A percentile compares a stretch with the other conserved stretches of the same genome.
Evolutionary conservation across 352 stramenopile genomes (phyloP).

Genomic region (Phytophthora syringae): DNA sequence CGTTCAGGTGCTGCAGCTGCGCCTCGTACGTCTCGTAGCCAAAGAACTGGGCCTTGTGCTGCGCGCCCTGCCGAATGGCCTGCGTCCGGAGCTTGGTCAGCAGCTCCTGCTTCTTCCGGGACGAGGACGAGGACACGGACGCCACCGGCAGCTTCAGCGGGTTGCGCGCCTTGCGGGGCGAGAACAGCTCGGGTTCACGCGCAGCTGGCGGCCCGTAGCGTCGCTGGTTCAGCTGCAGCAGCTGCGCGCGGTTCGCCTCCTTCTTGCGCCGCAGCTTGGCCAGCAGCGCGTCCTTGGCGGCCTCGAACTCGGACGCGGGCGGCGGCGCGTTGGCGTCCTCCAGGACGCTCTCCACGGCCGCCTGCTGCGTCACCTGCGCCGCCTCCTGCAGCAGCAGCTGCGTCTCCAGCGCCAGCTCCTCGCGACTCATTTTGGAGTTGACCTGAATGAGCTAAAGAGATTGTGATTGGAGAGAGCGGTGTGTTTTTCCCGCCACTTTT

Average conservation of each 20-base stretch:
- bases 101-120: constrained; percentile 71
- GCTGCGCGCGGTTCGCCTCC: constrained; percentile 52
- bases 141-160: constrained; percentile 66
- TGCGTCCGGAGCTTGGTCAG: constrained; percentile 57
- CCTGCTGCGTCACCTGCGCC: constrained; percentile 57
- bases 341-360: constrained; percentile 38
- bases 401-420: constrained; percentile 77
- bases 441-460: neutral
- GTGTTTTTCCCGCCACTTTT: constrained; percentile 28
- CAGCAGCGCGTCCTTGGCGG: constrained; percentile 60
- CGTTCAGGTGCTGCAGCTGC: constrained; percentile 71
- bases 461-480: neutral
- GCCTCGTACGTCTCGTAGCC: constrained; percentile 77
- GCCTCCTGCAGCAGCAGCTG: constrained; percentile 82
- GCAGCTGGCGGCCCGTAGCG: constrained; percentile 43
- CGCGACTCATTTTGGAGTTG: constrained; percentile 41
- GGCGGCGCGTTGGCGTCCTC: constrained; percentile 26
- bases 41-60: constrained; percentile 79
- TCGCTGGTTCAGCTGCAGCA: constrained; percentile 52
- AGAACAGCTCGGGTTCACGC: constrained; percentile 20
- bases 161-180: constrained; percentile 45
- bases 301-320: constrained; percentile 55
- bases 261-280: constrained; percentile 76
- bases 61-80: constrained; percentile 67
- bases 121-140: constrained; percentile 23